Evolutionary conservation across 2,329 filamentous ascomycete genomes (phyloP).

Genomic region (Microcyclospora tardicrescens): DNA sequence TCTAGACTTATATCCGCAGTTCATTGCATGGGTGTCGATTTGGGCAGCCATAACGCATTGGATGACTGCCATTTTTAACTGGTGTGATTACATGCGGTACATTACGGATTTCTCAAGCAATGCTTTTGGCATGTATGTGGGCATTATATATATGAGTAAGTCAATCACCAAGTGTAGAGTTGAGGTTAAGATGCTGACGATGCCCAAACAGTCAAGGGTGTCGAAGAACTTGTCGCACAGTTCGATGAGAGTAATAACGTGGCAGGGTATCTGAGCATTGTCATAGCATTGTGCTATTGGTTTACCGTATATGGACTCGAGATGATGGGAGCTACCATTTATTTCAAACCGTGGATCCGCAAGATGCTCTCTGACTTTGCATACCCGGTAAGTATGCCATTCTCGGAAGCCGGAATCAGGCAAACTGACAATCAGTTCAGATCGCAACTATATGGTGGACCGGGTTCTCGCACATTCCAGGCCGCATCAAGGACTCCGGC

Average conservation of each 20-base stretch:
- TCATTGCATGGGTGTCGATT: conserved; percentile 45
- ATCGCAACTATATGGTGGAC: conserved; percentile 43
- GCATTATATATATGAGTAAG: conserved; percentile 40
- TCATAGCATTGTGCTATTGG: conserved; percentile 42
- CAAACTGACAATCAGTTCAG: conserved; percentile 8
- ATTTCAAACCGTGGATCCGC: conserved; percentile 33
- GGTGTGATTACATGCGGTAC: conserved; percentile 46
- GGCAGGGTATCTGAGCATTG: conserved; percentile 37
- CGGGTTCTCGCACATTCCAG: conserved; percentile 41
- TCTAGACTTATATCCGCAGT: conserved; percentile 36
- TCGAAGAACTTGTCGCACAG: conserved; percentile 42
- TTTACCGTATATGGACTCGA: conserved; percentile 39
- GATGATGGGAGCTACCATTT: conserved; percentile 32
- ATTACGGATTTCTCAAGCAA: conserved; percentile 45
- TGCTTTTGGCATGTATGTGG: conserved; percentile 42
- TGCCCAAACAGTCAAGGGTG: conserved; percentile 36
- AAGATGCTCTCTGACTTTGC: conserved; percentile 41
- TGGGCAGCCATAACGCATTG: conserved; percentile 47
- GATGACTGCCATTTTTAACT: conserved; percentile 40
- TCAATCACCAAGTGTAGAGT: background rate
- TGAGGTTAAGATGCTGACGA: conserved; percentile 2
- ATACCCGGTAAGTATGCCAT: conserved; percentile 29
- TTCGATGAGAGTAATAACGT: conserved; percentile 29
- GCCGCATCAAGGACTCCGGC: conserved; percentile 29
- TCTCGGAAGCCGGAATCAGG: background rate